Evolutionary conservation across 2,329 filamentous ascomycete species (phyloP), one percentile per base, ranked within the genome.

Genomic region (Sporothrix globosa): DNA sequence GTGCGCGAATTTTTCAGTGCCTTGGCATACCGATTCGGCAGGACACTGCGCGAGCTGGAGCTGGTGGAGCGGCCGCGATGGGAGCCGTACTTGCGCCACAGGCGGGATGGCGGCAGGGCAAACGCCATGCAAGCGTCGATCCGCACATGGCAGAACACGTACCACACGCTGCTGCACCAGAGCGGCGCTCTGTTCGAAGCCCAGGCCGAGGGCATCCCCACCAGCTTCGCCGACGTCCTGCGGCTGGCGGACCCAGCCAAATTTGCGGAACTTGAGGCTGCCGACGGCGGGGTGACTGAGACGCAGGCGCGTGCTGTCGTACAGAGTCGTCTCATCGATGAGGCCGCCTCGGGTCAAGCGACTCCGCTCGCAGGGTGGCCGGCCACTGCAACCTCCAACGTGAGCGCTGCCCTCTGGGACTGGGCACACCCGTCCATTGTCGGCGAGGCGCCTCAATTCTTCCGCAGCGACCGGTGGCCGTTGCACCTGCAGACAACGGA

Each of bases 381-480:
- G 24, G 17, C 39, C 50, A 52, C 56, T 17, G 54, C 73, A 78
- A 17, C 5, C 14, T 44, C 3, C 30, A n/a, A 14, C 17, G 14
- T 27, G 5, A 13, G 27, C 14, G 24, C 69, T 77, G 73, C 77
- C 4, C 72, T 79, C 66, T 82, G 80, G 80, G 77, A 79, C 72
- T 81, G 79, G 77, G 80, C 78, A 6, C 54, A 70, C 46, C 71
- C 75, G 1, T 56, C 58, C 21, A 75, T 77, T 9, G 74, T 74
- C 19, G 75, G 75, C 13, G 30, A n/a, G 54, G 65, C 74, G 67
- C 75, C 73, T 60, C 73, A 75, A 6, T 86, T 80, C 75, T 86
- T 84, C 77, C 76, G 77, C 72, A 76, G 86, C 58, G 78, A 82
- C 74, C 80, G 83, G 52, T 87, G 85, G 84, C 84, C 84, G 48